Percentiles rank a stretch among this genome's conserved stretches.
These are phyloP conservation scores for Aspergillus sparsus DNA, from an alignment of 495 filamentous ascomycete species.

Conservation along the genomic window DNA sequence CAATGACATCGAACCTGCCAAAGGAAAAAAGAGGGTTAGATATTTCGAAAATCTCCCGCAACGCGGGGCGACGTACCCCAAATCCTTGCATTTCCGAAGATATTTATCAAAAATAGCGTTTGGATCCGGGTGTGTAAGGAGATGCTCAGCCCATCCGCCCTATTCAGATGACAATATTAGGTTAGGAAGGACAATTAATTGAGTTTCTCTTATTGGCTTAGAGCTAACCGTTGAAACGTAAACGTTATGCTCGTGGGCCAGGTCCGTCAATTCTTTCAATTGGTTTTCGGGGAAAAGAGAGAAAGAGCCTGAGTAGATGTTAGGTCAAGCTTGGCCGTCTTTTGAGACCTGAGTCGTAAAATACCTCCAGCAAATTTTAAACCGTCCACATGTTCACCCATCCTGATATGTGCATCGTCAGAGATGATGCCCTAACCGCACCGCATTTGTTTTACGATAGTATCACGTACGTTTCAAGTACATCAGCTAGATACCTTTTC, in stretches of 20 bases:
- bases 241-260: constrained; percentile 53
- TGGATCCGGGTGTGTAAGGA: constrained; percentile 51
- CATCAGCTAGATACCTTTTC: constrained; percentile 51
- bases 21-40: background rate
- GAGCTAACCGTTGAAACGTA: constrained; percentile 54
- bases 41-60: background rate
- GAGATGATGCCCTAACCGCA: background rate
- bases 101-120: constrained; percentile 52
- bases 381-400: constrained; percentile 57
- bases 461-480: constrained; percentile 49
- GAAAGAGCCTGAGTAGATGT: constrained; percentile 45
- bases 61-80: constrained; percentile 36
- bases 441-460: background rate
- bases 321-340: no score
- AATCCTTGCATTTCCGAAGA: constrained; percentile 50
- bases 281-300: constrained; percentile 51
- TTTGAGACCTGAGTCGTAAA: no score
- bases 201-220: no score
- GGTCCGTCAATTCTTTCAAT: constrained; percentile 52
- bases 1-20: constrained; percentile 55
- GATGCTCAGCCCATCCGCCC: constrained; percentile 59
- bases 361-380: constrained; percentile 59
- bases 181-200: background rate
- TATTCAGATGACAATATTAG: constrained; percentile 15
- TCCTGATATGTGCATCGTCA: constrained; percentile 28